phyloP scores from a whole-genome alignment of 306 rosid genomes.

The Prinsepia uniflora region DNA sequence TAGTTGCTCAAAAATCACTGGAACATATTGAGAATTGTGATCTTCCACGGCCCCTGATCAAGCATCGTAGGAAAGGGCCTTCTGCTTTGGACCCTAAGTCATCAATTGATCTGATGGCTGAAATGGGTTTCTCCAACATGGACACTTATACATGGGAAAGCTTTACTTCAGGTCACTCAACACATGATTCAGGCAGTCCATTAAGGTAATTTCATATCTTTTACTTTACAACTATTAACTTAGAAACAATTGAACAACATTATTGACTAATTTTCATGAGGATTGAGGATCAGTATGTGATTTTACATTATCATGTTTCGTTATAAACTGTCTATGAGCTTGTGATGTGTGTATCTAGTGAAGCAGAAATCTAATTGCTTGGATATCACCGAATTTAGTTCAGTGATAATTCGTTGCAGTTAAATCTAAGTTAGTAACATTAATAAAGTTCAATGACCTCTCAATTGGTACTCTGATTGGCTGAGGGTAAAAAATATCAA shows the following conservation, averaged over 20 bases:
- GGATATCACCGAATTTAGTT: not conserved
- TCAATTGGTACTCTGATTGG: not conserved
- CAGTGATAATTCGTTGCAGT: not conserved
- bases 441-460: not conserved
- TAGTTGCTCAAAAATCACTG: constrained; percentile 77
- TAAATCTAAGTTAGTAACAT: not conserved
- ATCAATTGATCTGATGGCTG: constrained; percentile 42
- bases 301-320: too few relatives aligned
- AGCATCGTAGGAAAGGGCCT: constrained; percentile 30
- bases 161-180: constrained; percentile 35
- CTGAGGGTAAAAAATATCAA: too few relatives aligned
- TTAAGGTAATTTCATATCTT: constrained; percentile 41
- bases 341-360: not conserved
- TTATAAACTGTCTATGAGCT: not conserved
- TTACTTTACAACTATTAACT: constrained; percentile 9
- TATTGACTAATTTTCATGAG: not conserved
- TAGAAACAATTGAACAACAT: not conserved
- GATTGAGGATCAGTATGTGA: not conserved
- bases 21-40: constrained; percentile 77
- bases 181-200: constrained; percentile 36
- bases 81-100: constrained; percentile 36
- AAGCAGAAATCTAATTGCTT: not conserved
- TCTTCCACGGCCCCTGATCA: constrained; percentile 68
- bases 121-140: constrained; percentile 31
- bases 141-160: constrained; percentile 39